phyloP scores from a whole-genome alignment of 2,329 filamentous ascomycete species.

The Cytospora piceicola region DNA sequence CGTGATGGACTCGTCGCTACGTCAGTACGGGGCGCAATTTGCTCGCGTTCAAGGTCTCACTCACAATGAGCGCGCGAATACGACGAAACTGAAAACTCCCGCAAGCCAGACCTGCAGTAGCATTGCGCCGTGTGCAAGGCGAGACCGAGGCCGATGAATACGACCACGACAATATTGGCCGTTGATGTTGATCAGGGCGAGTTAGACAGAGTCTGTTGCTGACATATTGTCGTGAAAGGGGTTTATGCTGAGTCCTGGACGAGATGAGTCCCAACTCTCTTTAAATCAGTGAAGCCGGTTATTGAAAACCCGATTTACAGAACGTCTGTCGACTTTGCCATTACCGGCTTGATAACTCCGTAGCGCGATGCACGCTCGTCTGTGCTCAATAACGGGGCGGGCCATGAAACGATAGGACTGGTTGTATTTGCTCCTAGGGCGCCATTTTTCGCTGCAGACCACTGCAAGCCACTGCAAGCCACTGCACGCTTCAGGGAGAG shows the following conservation, averaged over 20 bases:
- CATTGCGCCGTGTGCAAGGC: slow-evolving; percentile 12
- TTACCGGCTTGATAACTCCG: slow-evolving; percentile 19
- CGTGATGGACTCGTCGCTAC: background rate
- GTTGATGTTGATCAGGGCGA: background rate
- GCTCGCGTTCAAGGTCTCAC: background rate
- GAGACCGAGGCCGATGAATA: slow-evolving; percentile 18
- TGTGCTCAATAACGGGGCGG: slow-evolving; percentile 22
- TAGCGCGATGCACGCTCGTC: slow-evolving; percentile 29
- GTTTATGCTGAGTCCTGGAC: background rate
- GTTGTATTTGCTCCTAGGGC: slow-evolving; percentile 20
- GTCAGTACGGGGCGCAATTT: slow-evolving; percentile 1
- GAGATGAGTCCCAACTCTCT: background rate
- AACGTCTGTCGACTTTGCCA: slow-evolving; percentile 12
- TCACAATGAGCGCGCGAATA: background rate
- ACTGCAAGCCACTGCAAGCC: slow-evolving; percentile 24
- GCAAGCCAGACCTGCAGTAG: slow-evolving; percentile 18
- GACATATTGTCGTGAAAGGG: background rate
- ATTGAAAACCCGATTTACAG: slow-evolving; percentile 14
- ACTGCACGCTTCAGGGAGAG: slow-evolving; percentile 38
- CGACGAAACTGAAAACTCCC: background rate
- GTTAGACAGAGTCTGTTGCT: background rate
- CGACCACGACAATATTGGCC: background rate
- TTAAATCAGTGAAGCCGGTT: slow-evolving; percentile 3
- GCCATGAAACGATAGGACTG: slow-evolving; percentile 19
- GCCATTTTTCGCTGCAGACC: slow-evolving; percentile 28